A percentile compares a stretch with the other conserved stretches of the same genome.
phyloP scores from a whole-genome alignment of 257 asterid species.

The Coffea eugenioides region DNA sequence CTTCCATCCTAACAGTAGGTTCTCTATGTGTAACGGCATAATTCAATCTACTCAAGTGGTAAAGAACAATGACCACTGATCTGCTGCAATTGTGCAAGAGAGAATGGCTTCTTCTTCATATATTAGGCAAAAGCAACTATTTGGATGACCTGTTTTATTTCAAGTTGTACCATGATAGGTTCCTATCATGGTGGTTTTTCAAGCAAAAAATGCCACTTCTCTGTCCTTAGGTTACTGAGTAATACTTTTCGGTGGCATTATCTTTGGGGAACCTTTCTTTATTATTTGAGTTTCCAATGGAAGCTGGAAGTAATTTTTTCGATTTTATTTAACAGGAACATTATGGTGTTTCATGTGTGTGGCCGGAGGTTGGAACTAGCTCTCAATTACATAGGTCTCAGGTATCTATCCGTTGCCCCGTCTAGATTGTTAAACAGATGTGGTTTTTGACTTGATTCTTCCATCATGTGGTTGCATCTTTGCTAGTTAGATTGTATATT shows the following conservation, averaged over 20 bases:
- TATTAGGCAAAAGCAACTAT: too few species aligned
- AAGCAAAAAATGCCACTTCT: too few species aligned
- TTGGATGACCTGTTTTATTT: too few species aligned
- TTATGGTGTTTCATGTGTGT: slow-evolving; percentile 54
- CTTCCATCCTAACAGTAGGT: too few species aligned
- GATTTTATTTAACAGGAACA: slow-evolving; percentile 51
- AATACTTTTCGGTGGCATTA: neutral
- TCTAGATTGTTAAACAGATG: slow-evolving; percentile 4
- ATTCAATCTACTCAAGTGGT: too few species aligned
- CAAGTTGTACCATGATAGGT: too few species aligned
- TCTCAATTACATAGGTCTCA: slow-evolving; percentile 70
- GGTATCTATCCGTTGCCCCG: slow-evolving; percentile 39
- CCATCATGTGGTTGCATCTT: neutral
- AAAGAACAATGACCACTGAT: too few species aligned
- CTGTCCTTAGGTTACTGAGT: neutral
- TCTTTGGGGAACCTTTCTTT: too few species aligned
- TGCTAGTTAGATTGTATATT: neutral
- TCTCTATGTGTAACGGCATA: too few species aligned
- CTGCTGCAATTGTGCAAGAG: too few species aligned
- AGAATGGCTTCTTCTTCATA: too few species aligned
- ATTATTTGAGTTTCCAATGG: neutral
- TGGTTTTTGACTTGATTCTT: neutral
- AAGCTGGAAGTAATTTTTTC: slow-evolving; percentile 4
- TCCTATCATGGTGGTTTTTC: too few species aligned
- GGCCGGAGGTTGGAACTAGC: slow-evolving; percentile 61